These are phyloP conservation scores for Carex myosuroides DNA, from an alignment of 176 grass and related monocot genomes.

Conservation along the genomic window DNA sequence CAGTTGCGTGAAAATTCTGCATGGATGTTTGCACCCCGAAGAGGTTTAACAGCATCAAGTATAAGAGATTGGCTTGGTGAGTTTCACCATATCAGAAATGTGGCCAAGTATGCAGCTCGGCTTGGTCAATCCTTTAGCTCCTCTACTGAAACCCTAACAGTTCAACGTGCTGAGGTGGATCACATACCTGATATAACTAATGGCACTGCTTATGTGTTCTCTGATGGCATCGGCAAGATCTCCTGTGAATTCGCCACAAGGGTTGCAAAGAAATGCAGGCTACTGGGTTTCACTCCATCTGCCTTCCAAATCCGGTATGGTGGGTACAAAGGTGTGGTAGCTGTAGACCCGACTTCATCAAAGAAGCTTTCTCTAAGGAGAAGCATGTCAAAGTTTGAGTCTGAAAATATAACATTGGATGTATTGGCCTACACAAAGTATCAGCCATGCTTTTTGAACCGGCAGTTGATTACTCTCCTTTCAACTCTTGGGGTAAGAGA, in stretches of 20 bases:
- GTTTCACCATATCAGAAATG: conserved; percentile 67
- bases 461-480: conserved; percentile 82
- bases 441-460: conserved; percentile 70
- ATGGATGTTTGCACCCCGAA: conserved; percentile 83
- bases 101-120: conserved; percentile 90
- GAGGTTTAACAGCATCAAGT: conserved; percentile 36
- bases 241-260: conserved; percentile 58
- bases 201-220: conserved; percentile 51
- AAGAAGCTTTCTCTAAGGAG: conserved; percentile 72
- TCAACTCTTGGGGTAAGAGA: conserved; percentile 62
- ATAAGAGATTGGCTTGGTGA: conserved; percentile 87
- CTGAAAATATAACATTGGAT: conserved; percentile 66
- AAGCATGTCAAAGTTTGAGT: conserved; percentile 84
- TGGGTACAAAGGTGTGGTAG: conserved; percentile 85
- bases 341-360: conserved; percentile 53
- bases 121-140: conserved; percentile 89
- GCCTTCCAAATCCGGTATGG: conserved; percentile 94
- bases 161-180: conserved; percentile 39
- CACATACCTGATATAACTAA: conserved; percentile 62
- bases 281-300: conserved; percentile 57
- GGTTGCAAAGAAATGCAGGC: conserved; percentile 63
- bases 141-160: conserved; percentile 69
- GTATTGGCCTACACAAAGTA: conserved; percentile 90
- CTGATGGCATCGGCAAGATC: conserved; percentile 92
- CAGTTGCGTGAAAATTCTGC: conserved; percentile 88